Evolutionary conservation across 495 filamentous ascomycete species (phyloP), one percentile per base, ranked within the genome.

Genomic region (Aspergillus egyptiacus): DNA sequence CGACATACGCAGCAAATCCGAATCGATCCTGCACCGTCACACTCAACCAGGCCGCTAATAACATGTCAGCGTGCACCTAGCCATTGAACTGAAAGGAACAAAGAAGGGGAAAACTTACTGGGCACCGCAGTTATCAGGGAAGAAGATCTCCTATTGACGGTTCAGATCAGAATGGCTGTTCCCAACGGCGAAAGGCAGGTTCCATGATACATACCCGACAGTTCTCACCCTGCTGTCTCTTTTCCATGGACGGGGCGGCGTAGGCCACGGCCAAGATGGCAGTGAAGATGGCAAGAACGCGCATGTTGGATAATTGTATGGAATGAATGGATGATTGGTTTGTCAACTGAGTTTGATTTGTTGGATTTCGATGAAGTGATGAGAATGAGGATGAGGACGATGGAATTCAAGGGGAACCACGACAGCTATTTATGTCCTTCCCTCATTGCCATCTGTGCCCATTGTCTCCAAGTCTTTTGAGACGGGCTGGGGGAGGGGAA

Each of bases 151-250:
- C 48, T 51, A 45, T 19, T 3, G 14, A 24, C 6, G 9, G 23
- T 13, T 44, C 10, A 36, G 19, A 32, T 22, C 13, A 31, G 22
- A 24, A 15, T 25, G n/a, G n/a, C n/a, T n/a, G n/a, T n/a, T n/a
- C n/a, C n/a, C n/a, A n/a, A n/a, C n/a, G n/a, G n/a, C n/a, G n/a
- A n/a, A n/a, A n/a, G n/a, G n/a, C n/a, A n/a, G n/a, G n/a, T n/a
- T n/a, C n/a, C n/a, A n/a, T n/a, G n/a, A 18, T 20, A 50, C 36
- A 15, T 51, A 51, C 48, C n/a, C 24, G 30, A 22, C 48, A 51
- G 20, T 42, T 42, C 48, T 44, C 38, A 10, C 48, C 48, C 40
- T 51, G 48, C 39, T 51, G 48, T 45, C 48, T 43, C 30, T 20
- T 31, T 9, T 51, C 48, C 10, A 51, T 39, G 38, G 48, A 30